These are phyloP conservation scores for Ilex aquifolium DNA, from an alignment of 257 asterid genomes.

Conservation along the genomic window DNA sequence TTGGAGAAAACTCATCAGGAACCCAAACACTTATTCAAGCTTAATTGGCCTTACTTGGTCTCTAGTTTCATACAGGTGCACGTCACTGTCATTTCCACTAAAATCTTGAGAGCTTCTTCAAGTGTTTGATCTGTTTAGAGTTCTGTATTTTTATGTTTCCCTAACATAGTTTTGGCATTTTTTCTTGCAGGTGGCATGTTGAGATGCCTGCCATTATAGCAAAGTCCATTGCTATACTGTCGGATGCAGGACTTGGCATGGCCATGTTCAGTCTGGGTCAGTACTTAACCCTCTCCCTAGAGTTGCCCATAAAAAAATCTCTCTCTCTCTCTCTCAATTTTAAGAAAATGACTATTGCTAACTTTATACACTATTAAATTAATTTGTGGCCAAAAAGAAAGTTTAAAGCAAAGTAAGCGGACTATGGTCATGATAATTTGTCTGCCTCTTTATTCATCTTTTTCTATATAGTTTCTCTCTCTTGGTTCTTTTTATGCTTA, in stretches of 20 bases:
- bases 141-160: neutral
- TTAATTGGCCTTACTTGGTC: conserved; percentile 84
- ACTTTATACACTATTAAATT: conserved; percentile 21
- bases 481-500: neutral
- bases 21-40: conserved; percentile 96
- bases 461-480: conserved; percentile 7
- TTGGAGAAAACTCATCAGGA: conserved; percentile 93
- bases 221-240: conserved; percentile 81
- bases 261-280: conserved; percentile 99
- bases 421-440: conserved; percentile 48
- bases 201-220: conserved; percentile 93
- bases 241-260: conserved; percentile 99
- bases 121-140: neutral
- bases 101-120: neutral
- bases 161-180: neutral
- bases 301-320: too few relatives aligned
- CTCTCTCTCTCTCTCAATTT: conserved; percentile 1
- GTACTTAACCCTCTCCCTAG: conserved; percentile 6
- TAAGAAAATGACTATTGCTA: conserved; percentile 12
- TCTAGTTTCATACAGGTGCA: conserved; percentile 77
- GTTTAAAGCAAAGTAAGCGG: conserved; percentile 36
- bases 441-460: conserved; percentile 25
- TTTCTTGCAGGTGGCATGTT: conserved; percentile 67
- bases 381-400: conserved; percentile 26
- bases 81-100: neutral